A percentile compares a stretch with the other conserved stretches of the same genome.
phyloP scores from a whole-genome alignment of 2,329 filamentous ascomycete species.

The Raffaelea arxii region DNA sequence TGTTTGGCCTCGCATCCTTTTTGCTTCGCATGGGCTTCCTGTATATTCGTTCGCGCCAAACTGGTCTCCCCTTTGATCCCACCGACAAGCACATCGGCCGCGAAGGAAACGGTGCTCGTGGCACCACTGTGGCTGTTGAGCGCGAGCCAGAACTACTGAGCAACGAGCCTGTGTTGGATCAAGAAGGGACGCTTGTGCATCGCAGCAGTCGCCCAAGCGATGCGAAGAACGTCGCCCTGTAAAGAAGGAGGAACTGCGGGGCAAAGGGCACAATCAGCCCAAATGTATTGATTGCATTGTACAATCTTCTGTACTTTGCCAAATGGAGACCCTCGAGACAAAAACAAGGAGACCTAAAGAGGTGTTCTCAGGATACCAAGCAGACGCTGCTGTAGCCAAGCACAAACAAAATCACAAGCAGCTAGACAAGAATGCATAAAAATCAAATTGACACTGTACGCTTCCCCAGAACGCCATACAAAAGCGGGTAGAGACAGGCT shows the following conservation, averaged over 20 bases:
- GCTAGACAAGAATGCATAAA: neutral
- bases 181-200: neutral
- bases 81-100: conserved; percentile 37
- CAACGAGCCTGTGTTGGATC: neutral
- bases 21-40: conserved; percentile 48
- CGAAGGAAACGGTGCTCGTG: neutral
- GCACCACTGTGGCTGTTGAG: neutral
- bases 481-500: neutral
- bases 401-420: neutral
- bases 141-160: neutral
- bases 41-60: conserved; percentile 45
- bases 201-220: neutral
- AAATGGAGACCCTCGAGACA: too few relatives aligned
- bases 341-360: too few relatives aligned
- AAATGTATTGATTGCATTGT: too few relatives aligned
- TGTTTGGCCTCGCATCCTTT: conserved; percentile 60
- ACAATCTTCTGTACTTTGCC: too few relatives aligned
- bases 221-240: too few relatives aligned
- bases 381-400: too few relatives aligned
- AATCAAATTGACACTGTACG: neutral
- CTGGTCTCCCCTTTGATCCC: conserved; percentile 55
- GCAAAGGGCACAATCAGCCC: too few relatives aligned
- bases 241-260: too few relatives aligned
- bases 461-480: neutral
- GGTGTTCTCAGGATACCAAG: too few relatives aligned